phyloP scores from a whole-genome alignment of 2,329 filamentous ascomycete genomes.

The Fusarium vanettenii region DNA sequence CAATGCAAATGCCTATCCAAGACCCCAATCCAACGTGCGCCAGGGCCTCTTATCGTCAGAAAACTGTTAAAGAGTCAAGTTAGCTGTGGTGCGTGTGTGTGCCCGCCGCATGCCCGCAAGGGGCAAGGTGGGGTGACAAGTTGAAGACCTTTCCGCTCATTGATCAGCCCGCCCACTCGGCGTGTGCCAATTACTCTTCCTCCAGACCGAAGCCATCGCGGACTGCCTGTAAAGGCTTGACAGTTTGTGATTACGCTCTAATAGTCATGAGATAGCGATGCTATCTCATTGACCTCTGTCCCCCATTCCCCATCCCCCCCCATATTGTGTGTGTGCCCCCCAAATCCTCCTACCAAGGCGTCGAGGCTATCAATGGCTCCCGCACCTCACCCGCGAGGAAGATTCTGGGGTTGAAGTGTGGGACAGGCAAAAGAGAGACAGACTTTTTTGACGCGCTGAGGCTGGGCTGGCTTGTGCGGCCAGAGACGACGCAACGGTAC shows the following conservation, averaged over 20 bases:
- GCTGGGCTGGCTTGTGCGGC: background rate
- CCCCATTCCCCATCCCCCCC: conserved; percentile 9
- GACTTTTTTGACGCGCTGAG: background rate
- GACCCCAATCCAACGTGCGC: background rate
- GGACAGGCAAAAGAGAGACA: conserved; percentile 15
- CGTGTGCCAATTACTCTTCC: conserved; percentile 35
- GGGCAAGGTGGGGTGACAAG: conserved; percentile 26
- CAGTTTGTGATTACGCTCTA: conserved; percentile 25
- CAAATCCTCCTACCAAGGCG: conserved; percentile 33
- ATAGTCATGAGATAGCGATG: conserved; percentile 32
- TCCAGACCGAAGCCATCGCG: conserved; percentile 25
- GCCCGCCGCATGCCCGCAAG: conserved; percentile 24
- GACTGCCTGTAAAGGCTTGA: conserved; percentile 5
- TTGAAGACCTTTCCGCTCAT: background rate
- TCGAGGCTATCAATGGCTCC: conserved; percentile 36
- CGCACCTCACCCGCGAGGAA: conserved; percentile 30
- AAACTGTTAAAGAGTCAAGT: conserved; percentile 21
- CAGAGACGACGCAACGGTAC: background rate
- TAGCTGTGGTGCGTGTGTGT: conserved; percentile 26
- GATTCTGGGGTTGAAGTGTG: conserved; percentile 38
- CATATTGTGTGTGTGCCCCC: conserved; percentile 17
- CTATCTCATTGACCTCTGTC: conserved; percentile 1
- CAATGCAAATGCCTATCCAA: background rate
- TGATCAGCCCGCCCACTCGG: conserved; percentile 20
- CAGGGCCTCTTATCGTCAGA: conserved; percentile 21